A percentile compares a stretch with the other conserved stretches of the same genome.
phyloP scores from a whole-genome alignment of 78 protist genomes.

The Dictyostelium citrinum region DNA sequence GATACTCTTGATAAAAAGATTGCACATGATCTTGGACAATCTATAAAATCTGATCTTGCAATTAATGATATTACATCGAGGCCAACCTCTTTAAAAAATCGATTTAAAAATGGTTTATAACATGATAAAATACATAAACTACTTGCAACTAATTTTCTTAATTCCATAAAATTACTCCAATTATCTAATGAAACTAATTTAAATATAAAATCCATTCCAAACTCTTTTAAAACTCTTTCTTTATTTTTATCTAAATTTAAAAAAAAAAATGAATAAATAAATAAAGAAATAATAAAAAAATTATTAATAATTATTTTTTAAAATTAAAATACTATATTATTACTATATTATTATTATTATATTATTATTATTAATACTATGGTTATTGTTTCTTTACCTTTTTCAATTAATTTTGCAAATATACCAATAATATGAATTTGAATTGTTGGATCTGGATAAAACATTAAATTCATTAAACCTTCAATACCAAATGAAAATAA shows the following conservation, averaged over 20 bases:
- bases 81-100: conserved; percentile 51
- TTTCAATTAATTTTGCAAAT: conserved; percentile 24
- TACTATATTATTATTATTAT: too few relatives aligned
- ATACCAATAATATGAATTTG: conserved; percentile 57
- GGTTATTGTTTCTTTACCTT: neutral
- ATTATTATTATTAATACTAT: too few relatives aligned
- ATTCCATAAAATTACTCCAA: conserved; percentile 50
- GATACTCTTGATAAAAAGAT: conserved; percentile 59
- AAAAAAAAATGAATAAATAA: neutral
- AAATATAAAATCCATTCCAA: conserved; percentile 53
- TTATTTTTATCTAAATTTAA: conserved; percentile 34
- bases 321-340: too few relatives aligned
- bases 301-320: neutral
- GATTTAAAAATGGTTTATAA: conserved; percentile 20
- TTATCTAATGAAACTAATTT: conserved; percentile 47
- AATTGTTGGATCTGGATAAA: conserved; percentile 66
- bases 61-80: neutral
- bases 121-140: conserved; percentile 13
- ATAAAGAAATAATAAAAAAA: neutral
- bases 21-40: conserved; percentile 61
- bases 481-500: conserved; percentile 66
- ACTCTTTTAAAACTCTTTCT: conserved; percentile 42
- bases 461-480: conserved; percentile 42
- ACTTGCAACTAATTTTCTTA: conserved; percentile 38
- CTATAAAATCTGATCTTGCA: conserved; percentile 25